Percentiles rank a stretch among this genome's conserved stretches.
Evolutionary conservation across 1,284 basidiomycete genomes (phyloP).

Genomic region (Veloboletus limbatus): DNA sequence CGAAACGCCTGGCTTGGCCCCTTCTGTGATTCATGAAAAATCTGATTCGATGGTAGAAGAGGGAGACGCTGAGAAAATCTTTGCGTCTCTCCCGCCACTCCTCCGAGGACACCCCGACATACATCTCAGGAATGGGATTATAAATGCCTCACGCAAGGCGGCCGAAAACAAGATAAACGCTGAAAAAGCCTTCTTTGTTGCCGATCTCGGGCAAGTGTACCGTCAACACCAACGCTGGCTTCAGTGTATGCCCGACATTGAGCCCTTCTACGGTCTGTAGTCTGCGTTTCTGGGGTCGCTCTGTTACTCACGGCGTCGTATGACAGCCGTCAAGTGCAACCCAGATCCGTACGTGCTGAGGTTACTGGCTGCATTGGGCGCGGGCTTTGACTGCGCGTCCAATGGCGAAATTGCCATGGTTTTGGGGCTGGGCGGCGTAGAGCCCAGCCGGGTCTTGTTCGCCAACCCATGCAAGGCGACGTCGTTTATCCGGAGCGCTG

Average conservation of each 20-base stretch:
- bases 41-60: slow-evolving; percentile 27
- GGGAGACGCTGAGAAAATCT: slow-evolving; percentile 40
- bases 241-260: slow-evolving; percentile 76
- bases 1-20: slow-evolving; percentile 31
- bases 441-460: slow-evolving; percentile 86
- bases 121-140: slow-evolving; percentile 71
- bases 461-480: slow-evolving; percentile 99
- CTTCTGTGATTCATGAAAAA: slow-evolving; percentile 30
- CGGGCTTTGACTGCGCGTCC: slow-evolving; percentile 98
- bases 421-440: slow-evolving; percentile 67
- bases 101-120: slow-evolving; percentile 64
- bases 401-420: slow-evolving; percentile 90
- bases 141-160: slow-evolving; percentile 54
- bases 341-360: slow-evolving; percentile 94
- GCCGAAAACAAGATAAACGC: slow-evolving; percentile 62
- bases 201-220: slow-evolving; percentile 89
- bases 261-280: slow-evolving; percentile 76
- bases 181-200: slow-evolving; percentile 96
- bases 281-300: slow-evolving; percentile 18
- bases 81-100: slow-evolving; percentile 64
- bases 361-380: slow-evolving; percentile 84
- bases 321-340: slow-evolving; percentile 62
- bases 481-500: slow-evolving; percentile 88
- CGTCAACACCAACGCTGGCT: slow-evolving; percentile 86
- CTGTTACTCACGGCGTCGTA: slow-evolving; percentile 19